Evolutionary conservation across 2,329 filamentous ascomycete species (phyloP).

Genomic region (Aspergillus aculeatinus): DNA sequence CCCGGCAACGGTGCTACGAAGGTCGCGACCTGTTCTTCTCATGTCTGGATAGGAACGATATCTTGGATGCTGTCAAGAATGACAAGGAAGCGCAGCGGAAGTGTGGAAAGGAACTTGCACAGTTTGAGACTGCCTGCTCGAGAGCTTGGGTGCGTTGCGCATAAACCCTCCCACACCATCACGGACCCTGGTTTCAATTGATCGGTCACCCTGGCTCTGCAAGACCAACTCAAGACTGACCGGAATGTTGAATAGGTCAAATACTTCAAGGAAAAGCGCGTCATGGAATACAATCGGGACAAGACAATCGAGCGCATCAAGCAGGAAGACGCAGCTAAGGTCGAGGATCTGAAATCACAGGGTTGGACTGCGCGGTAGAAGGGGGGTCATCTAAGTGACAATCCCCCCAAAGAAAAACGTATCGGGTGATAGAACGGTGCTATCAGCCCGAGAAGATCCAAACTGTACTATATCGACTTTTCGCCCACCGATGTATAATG

Average conservation of each 20-base stretch:
- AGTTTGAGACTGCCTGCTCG: constrained; percentile 83
- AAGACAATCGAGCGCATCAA: constrained; percentile 73
- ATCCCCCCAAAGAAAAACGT: constrained; percentile 6
- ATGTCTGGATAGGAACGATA: constrained; percentile 78
- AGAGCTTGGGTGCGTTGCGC: constrained; percentile 74
- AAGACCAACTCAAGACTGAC: neutral
- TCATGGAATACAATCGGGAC: constrained; percentile 87
- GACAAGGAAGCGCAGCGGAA: constrained; percentile 57
- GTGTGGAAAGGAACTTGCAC: constrained; percentile 60
- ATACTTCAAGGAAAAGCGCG: constrained; percentile 96
- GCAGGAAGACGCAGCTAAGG: constrained; percentile 67
- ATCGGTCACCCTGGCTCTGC: neutral
- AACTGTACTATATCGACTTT: constrained; percentile 19
- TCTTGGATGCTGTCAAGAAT: constrained; percentile 70
- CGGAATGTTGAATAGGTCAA: constrained; percentile 62
- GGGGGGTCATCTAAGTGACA: neutral
- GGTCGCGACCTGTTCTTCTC: constrained; percentile 83
- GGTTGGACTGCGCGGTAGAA: constrained; percentile 32
- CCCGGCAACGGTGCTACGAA: constrained; percentile 84
- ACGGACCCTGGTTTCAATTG: neutral
- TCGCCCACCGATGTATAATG: constrained; percentile 1
- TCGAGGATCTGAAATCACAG: constrained; percentile 48
- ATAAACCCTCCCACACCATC: neutral
- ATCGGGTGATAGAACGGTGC: constrained; percentile 13
- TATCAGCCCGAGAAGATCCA: constrained; percentile 1